Evolutionary conservation across 75 land plant genomes (phyloP), one percentile per base, ranked within the genome.

Genomic region (Pseudotsuga menziesii): DNA sequence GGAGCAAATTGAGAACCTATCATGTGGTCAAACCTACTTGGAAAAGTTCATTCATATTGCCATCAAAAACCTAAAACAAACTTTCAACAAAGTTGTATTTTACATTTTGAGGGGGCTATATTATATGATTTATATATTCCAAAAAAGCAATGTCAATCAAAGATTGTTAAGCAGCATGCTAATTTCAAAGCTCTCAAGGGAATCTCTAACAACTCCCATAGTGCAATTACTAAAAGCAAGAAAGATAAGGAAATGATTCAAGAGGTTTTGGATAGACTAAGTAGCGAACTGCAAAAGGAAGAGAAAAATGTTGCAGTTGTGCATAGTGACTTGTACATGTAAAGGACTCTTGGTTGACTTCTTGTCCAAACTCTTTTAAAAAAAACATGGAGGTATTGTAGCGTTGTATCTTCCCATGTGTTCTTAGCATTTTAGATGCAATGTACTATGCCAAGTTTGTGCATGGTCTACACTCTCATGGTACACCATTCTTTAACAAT

Each of bases 371-470:
- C 76, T 86, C 93, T 54, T 71, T 88, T 44, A 94, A 92, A 78
- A 91, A 89, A 20, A 97, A 94, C 75, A 97, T 97, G 95, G 99
- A 97, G 77, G 94, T 97, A 75, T 86, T 97, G 48, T 98, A 97
- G 85, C 91, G 99, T n/a, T 97, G 99, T 75, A 92, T 97, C 59
- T 92, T 97, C 76, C 99, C 99, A 57, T 97, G 99, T 74, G 93
- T 93, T 27, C 89, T 97, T 75, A 94, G 98, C 82, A 91, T 89
- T 91, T 85, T 90, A 35, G 99, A 97, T 86, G 99, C 99, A 56
- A 91, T 97, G 15, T 97, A 97, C 75, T 97, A 98, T 86, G 95
- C 99, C 29, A 83, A 83, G 75, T 97, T 97, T 87, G 99, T 97
- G 17, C 92, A 89, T 39, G 88, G 88, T 35, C 88, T 97, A 58